These are phyloP conservation scores for Pseudogymnoascus sp. DNA, from an alignment of 2,329 filamentous ascomycete genomes.

Conservation along the genomic window DNA sequence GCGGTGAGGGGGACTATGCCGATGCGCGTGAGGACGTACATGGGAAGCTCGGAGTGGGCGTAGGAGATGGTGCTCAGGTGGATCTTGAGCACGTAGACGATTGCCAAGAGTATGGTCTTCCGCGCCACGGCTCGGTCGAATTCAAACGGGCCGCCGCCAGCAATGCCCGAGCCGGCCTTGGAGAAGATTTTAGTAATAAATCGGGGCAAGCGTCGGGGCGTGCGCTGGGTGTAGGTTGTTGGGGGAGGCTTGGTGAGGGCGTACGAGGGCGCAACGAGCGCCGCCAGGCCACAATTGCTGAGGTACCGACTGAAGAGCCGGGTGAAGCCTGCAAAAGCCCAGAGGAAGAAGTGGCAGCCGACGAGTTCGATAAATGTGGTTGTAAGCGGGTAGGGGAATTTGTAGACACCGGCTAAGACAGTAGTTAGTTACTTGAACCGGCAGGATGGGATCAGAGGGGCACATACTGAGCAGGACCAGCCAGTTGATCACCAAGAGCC, in stretches of 20 bases:
- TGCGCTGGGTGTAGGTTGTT: conserved; percentile 22
- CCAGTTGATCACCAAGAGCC: conserved; percentile 42
- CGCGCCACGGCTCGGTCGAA: conserved; percentile 41
- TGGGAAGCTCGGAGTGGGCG: conserved; percentile 44
- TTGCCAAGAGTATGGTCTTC: conserved; percentile 40
- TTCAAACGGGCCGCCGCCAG: conserved; percentile 47
- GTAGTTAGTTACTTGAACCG: background rate
- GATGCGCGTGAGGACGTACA: conserved; percentile 46
- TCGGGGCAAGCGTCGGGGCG: conserved; percentile 19
- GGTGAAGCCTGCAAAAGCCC: conserved; percentile 41
- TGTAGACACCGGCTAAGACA: conserved; percentile 38
- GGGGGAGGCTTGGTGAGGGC: conserved; percentile 31
- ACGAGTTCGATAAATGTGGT: conserved; percentile 43
- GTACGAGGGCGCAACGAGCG: conserved; percentile 35
- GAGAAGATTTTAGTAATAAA: conserved; percentile 26
- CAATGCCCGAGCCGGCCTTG: conserved; percentile 37
- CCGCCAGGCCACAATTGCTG: conserved; percentile 31
- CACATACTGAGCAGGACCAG: conserved; percentile 41
- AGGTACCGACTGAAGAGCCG: conserved; percentile 37
- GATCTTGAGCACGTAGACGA: conserved; percentile 44
- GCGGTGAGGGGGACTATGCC: conserved; percentile 43
- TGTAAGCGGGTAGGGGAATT: conserved; percentile 46
- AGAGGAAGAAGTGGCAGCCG: conserved; percentile 41
- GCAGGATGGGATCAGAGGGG: conserved; percentile 5
- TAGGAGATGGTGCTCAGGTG: conserved; percentile 48